A percentile compares a stretch with the other conserved stretches of the same genome.
phyloP scores from a whole-genome alignment of 2,329 filamentous ascomycete genomes.

The Colletotrichum tamarilloi region DNA sequence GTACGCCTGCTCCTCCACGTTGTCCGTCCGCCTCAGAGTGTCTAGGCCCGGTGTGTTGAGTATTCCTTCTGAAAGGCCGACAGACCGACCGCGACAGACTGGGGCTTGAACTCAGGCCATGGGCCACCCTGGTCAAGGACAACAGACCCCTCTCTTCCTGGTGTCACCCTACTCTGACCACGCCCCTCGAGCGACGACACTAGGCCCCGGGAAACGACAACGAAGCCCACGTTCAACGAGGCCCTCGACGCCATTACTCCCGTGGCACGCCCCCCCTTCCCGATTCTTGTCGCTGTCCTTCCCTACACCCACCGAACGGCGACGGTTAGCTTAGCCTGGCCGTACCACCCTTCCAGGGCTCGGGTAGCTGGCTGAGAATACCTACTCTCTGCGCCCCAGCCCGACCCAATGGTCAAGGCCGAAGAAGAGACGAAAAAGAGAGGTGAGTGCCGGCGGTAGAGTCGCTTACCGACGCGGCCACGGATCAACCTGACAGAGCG shows the following conservation, averaged over 20 bases:
- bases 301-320: slow-evolving; percentile 33
- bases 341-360: slow-evolving; percentile 31
- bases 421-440: slow-evolving; percentile 34
- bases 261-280: slow-evolving; percentile 25
- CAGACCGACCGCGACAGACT: slow-evolving; percentile 33
- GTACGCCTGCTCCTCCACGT: slow-evolving; percentile 3
- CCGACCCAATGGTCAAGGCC: slow-evolving; percentile 32
- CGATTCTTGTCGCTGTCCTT: not conserved
- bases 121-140: slow-evolving; percentile 21
- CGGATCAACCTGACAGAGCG: not conserved
- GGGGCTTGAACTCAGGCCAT: slow-evolving; percentile 34
- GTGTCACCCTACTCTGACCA: slow-evolving; percentile 48
- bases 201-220: slow-evolving; percentile 19
- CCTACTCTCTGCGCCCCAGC: slow-evolving; percentile 17
- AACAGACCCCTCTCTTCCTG: slow-evolving; percentile 36
- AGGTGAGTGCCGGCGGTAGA: slow-evolving; percentile 25
- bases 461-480: slow-evolving; percentile 24
- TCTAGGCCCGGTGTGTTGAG: slow-evolving; percentile 14
- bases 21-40: slow-evolving; percentile 10
- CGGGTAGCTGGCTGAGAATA: slow-evolving; percentile 25
- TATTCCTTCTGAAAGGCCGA: slow-evolving; percentile 27
- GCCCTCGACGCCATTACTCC: slow-evolving; percentile 9
- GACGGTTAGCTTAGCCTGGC: slow-evolving; percentile 30
- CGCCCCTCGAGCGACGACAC: slow-evolving; percentile 33
- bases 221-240: slow-evolving; percentile 18